Conservation (phyloP, 2,329 filamentous ascomycete species). For the Arthrobotrys sphaeroides region DNA sequence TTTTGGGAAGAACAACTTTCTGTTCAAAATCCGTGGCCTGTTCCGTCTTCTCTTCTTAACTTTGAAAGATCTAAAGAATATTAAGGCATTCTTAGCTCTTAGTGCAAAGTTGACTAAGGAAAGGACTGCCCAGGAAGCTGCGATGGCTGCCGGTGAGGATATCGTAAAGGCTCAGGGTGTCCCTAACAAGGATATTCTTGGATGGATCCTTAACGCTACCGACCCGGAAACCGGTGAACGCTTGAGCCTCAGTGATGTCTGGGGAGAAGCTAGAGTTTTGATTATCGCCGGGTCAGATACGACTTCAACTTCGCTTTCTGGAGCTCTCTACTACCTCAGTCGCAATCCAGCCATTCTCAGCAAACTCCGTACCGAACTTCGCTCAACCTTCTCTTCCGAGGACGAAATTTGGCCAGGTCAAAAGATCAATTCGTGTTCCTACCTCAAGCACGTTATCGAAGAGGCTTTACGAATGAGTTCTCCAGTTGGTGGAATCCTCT, state of each 20-base stretch:
- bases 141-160: constrained; percentile 33
- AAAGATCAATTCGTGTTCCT: constrained; percentile 66
- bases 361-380: constrained; percentile 66
- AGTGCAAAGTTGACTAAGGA: constrained; percentile 19
- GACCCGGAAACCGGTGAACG: constrained; percentile 76
- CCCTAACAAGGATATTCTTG: constrained; percentile 78
- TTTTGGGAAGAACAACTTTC: constrained; percentile 29
- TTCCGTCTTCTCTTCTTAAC: constrained; percentile 17
- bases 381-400: constrained; percentile 65
- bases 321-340: constrained; percentile 71
- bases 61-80: constrained; percentile 52
- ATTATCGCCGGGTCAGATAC: constrained; percentile 68
- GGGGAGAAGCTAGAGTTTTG: constrained; percentile 75
- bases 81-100: constrained; percentile 37
- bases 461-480: constrained; percentile 73
- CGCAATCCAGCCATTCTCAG: constrained; percentile 66
- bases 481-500: constrained; percentile 70
- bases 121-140: constrained; percentile 17
- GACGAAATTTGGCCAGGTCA: constrained; percentile 69
- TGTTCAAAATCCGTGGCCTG: constrained; percentile 31
- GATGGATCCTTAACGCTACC: constrained; percentile 75
- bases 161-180: constrained; percentile 70
- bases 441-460: constrained; percentile 72
- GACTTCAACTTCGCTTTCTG: constrained; percentile 71
- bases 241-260: constrained; percentile 73